Evolutionary conservation across 1,139 yeast species (phyloP).

Genomic region (Blastobotrys serpentis): DNA sequence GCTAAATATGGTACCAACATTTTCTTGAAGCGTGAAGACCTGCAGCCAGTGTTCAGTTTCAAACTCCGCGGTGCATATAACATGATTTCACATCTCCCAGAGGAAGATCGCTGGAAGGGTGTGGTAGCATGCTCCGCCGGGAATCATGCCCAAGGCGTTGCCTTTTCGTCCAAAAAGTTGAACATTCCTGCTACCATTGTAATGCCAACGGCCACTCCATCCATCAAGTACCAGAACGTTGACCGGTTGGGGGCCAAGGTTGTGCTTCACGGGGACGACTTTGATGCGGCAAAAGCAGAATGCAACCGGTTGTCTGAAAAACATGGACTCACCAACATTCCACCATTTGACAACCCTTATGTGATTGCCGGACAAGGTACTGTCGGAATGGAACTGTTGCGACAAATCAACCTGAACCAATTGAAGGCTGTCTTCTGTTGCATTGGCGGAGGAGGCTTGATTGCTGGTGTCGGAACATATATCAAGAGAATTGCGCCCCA

Average conservation of each 20-base stretch:
- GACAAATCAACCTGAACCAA: conserved; percentile 78
- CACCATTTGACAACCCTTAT: conserved; percentile 96
- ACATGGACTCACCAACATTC: conserved; percentile 80
- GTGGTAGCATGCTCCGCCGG: conserved; percentile 99
- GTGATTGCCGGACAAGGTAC: conserved; percentile 99
- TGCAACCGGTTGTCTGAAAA: conserved; percentile 68
- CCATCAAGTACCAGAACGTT: conserved; percentile 88
- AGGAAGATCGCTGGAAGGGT: conserved; percentile 70
- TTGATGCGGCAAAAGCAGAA: conserved; percentile 88
- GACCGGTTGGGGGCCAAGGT: conserved; percentile 92
- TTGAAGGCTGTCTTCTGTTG: conserved; percentile 87
- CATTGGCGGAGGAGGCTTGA: conserved; percentile 96
- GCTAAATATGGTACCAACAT: conserved; percentile 72
- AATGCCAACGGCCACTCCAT: conserved; percentile 97
- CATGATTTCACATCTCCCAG: conserved; percentile 84
- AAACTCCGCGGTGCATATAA: conserved; percentile 97
- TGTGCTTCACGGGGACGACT: conserved; percentile 88
- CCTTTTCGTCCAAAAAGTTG: conserved; percentile 79
- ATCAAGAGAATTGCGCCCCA: conserved; percentile 97
- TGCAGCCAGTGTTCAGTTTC: conserved; percentile 92
- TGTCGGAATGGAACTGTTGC: conserved; percentile 84
- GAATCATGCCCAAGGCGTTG: conserved; percentile 99
- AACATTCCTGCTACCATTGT: conserved; percentile 94
- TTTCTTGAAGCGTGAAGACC: conserved; percentile 82
- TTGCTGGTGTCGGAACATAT: conserved; percentile 88